phyloP scores from a whole-genome alignment of 495 filamentous ascomycete genomes.

The Neurospora hispaniola region DNA sequence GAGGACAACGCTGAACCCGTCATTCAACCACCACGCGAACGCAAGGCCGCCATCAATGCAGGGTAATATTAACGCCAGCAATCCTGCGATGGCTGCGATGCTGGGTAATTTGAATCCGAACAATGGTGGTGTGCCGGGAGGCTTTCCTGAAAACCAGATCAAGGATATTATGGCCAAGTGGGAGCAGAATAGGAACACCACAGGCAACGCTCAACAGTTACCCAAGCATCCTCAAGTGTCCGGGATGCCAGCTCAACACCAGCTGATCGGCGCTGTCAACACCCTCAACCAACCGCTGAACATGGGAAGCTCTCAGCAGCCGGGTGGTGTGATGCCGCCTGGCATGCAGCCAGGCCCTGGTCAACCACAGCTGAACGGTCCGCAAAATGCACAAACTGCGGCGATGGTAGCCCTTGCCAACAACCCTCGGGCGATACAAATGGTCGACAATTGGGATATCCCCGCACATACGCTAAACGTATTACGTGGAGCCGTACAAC shows the following conservation, averaged over 20 bases:
- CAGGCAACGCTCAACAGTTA: conserved; percentile 7
- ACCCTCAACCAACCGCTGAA: conserved; percentile 11
- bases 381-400: neutral
- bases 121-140: conserved; percentile 7
- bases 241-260: conserved; percentile 13
- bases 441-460: conserved; percentile 32
- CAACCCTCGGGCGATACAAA: conserved; percentile 6
- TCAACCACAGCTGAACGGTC: neutral
- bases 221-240: conserved; percentile 12
- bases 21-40: conserved; percentile 24
- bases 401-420: neutral
- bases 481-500: conserved; percentile 1
- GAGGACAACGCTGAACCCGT: conserved; percentile 20
- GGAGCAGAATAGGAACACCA: conserved; percentile 13
- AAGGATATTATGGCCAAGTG: conserved; percentile 33
- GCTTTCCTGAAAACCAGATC: conserved; percentile 29
- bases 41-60: conserved; percentile 12
- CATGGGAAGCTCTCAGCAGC: conserved; percentile 11
- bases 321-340: conserved; percentile 4
- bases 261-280: conserved; percentile 5
- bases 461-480: conserved; percentile 17
- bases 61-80: conserved; percentile 11
- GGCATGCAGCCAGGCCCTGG: neutral
- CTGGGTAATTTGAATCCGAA: conserved; percentile 23
- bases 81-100: conserved; percentile 14